Evolutionary conservation across 2,329 filamentous ascomycete genomes (phyloP).

Genomic region (Trichoderma atroviride): DNA sequence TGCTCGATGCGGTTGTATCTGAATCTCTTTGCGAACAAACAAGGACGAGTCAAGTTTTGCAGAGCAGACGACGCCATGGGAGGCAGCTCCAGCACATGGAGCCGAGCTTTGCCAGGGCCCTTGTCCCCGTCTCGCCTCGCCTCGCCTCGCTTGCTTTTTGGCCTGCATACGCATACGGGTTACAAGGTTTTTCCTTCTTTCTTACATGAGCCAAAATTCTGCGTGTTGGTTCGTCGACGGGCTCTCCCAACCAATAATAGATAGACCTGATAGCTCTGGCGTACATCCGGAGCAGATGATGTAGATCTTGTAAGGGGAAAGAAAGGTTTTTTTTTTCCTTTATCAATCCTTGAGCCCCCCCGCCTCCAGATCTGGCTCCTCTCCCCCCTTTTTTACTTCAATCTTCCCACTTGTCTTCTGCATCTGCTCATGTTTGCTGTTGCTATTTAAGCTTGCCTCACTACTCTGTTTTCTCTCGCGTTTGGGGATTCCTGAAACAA

Average conservation of each 20-base stretch:
- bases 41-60: neutral
- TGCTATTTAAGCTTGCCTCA: neutral
- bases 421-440: neutral
- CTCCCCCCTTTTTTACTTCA: neutral
- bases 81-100: neutral
- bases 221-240: slow-evolving; percentile 6
- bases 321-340: neutral
- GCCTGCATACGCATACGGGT: neutral
- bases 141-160: slow-evolving; percentile 13
- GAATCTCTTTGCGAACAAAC: neutral
- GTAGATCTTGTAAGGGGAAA: slow-evolving; percentile 20
- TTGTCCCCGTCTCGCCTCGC: slow-evolving; percentile 11
- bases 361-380: slow-evolving; percentile 6
- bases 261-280: slow-evolving; percentile 10
- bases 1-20: neutral
- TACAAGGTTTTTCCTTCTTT: slow-evolving; percentile 20
- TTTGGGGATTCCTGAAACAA: slow-evolving; percentile 22
- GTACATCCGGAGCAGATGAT: slow-evolving; percentile 11
- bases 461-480: neutral
- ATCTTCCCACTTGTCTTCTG: slow-evolving; percentile 15
- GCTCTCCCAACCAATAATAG: slow-evolving; percentile 1
- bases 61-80: neutral
- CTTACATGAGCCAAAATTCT: slow-evolving; percentile 20
- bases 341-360: slow-evolving; percentile 25
- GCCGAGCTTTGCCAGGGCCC: slow-evolving; percentile 5